Base-by-base conservation (phyloP, 2,329 filamentous ascomycete species). In the Fusarium penzigii region DNA sequence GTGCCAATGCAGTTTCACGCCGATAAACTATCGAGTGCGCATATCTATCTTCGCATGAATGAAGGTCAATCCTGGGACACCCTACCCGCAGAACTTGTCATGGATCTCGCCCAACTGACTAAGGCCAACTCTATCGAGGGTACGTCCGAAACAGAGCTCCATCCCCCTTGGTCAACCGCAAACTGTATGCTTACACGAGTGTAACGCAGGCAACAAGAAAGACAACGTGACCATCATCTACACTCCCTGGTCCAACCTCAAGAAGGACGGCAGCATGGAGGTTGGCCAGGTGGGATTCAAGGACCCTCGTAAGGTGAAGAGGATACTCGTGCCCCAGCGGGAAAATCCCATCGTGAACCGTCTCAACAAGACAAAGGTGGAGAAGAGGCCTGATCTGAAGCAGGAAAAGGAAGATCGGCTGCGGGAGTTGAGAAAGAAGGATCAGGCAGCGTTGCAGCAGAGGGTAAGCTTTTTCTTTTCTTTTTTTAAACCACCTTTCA, bases 101-200 rank as follows among this genome's bases (percentile, higher is more conserved):
- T 80, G 60, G 94, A 99, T 73, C 91, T 94, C 65, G 94, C 90
- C n/a, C 94, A 99, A 73, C 80, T 99, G 65, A 99, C 94, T 51
- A 99, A 99, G 75, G 94, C 94, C 57, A 99, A 99, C 75, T 97
- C 92, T 52, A 99, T 99, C 65, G 94, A 99, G 78, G 94, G 90
- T 88, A 66, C 56, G 70, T 36, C 3, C 20, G 20, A 25, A 25
- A 25, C 4, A 7, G 20, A 25, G 20, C 7, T 25, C 20, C 20
- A n/a, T 12, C 32, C 10, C 32, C 32, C 5, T 12, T 12, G 13
- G n/a, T n/a, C n/a, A n/a, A n/a, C n/a, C n/a, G n/a, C n/a, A n/a
- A n/a, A 14, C 32, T 11, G 3, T 4, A 12, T 11, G 10, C 32
- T 36, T 36, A 36, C 10, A 36, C 4, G 32, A 36, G 3, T 5